Percentiles rank a stretch among this genome's conserved stretches.
These are phyloP conservation scores for Typha latifolia DNA, from an alignment of 176 grass and related monocot species.

Conservation along the genomic window DNA sequence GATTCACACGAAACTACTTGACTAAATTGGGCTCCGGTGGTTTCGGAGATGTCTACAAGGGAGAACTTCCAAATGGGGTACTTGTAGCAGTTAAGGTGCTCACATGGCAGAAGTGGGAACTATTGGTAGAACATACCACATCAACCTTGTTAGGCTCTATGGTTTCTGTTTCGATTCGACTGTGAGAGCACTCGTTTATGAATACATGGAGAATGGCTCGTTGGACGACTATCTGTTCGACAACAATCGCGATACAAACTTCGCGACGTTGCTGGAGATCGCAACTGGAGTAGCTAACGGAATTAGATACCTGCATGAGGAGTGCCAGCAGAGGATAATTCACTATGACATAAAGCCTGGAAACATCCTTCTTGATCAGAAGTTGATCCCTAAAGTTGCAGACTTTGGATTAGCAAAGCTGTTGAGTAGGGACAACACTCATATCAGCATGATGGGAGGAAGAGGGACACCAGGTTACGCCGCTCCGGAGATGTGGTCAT, in stretches of 20 bases:
- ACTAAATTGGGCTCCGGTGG: constrained; percentile 25
- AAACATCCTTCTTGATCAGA: constrained; percentile 43
- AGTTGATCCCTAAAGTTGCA: constrained; percentile 42
- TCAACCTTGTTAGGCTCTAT: constrained; percentile 64
- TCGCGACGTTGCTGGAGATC: constrained; percentile 31
- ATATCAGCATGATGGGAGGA: constrained; percentile 38
- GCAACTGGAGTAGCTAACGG: constrained; percentile 38
- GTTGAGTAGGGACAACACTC: constrained; percentile 44
- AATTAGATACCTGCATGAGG: constrained; percentile 57
- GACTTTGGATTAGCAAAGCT: constrained; percentile 66
- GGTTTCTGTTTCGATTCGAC: constrained; percentile 52
- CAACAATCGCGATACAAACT: constrained; percentile 9
- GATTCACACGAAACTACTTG: constrained; percentile 35
- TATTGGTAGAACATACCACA: constrained; percentile 54
- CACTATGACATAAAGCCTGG: constrained; percentile 78
- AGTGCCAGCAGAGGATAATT: constrained; percentile 53
- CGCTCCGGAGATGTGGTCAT: constrained; percentile 65
- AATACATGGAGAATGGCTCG: not conserved
- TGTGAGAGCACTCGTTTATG: constrained; percentile 57
- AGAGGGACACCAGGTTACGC: constrained; percentile 26
- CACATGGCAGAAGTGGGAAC: constrained; percentile 68
- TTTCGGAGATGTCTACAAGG: constrained; percentile 4
- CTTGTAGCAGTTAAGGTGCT: constrained; percentile 45
- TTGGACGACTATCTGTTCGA: too few relatives aligned
- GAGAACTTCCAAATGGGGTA: constrained; percentile 31